A percentile compares a stretch with the other conserved stretches of the same genome.
phyloP scores from a whole-genome alignment of 2,329 filamentous ascomycete species.

The Zasmidium angulare region DNA sequence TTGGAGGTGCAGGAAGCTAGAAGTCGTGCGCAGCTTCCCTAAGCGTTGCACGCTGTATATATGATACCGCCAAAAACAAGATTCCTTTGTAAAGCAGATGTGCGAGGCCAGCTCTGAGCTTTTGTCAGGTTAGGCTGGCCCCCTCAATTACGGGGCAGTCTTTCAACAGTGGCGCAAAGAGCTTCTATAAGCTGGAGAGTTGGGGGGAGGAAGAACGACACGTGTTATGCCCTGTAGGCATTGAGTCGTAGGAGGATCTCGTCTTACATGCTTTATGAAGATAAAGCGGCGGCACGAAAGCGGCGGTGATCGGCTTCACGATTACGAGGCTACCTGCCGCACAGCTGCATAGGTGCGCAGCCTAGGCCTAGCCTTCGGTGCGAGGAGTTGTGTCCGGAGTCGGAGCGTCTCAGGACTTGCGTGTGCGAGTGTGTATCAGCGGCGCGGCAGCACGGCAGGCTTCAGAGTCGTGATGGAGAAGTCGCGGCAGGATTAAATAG shows the following conservation, averaged over 20 bases:
- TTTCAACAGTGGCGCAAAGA: no score
- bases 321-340: neutral
- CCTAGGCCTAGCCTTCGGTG: neutral
- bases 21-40: neutral
- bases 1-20: neutral
- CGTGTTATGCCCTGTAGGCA: no score
- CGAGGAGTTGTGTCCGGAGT: neutral
- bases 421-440: neutral
- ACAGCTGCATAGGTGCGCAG: no score
- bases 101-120: neutral
- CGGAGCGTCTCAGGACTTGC: neutral
- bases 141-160: no score
- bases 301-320: neutral
- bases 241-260: no score
- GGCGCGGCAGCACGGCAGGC: neutral
- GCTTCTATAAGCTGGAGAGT: no score
- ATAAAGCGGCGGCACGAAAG: no score
- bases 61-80: slow-evolving; percentile 6
- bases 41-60: slow-evolving; percentile 7
- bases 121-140: no score
- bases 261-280: no score
- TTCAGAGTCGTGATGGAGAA: neutral
- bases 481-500: neutral
- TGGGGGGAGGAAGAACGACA: no score
- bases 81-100: slow-evolving; percentile 1